Evolutionary conservation across 2,329 filamentous ascomycete species (phyloP).

Genomic region (Xylaria sp.): DNA sequence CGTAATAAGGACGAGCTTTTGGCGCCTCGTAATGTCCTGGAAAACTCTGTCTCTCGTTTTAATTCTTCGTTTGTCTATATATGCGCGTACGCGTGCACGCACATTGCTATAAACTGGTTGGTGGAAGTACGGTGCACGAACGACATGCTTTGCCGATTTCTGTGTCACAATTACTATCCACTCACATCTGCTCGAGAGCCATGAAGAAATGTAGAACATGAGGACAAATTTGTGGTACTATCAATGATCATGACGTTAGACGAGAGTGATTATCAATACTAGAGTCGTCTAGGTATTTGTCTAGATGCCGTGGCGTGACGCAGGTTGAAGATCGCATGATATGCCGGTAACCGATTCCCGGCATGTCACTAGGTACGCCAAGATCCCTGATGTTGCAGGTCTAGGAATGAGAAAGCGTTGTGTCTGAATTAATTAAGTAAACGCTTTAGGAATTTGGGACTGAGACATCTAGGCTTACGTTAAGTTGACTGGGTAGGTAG

Average conservation of each 20-base stretch:
- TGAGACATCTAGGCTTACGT: background rate
- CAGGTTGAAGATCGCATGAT: background rate
- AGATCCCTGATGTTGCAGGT: too few species aligned
- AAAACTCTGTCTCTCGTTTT: background rate
- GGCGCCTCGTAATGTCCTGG: background rate
- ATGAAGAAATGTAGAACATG: too few species aligned
- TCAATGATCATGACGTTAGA: too few species aligned
- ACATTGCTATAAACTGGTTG: background rate
- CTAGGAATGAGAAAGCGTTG: background rate
- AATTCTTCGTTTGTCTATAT: too few species aligned
- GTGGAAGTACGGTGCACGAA: background rate
- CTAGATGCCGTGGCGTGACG: too few species aligned
- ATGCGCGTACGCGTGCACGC: too few species aligned
- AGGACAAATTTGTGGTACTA: too few species aligned
- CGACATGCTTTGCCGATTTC: background rate
- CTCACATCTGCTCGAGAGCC: background rate
- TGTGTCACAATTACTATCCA: too few species aligned
- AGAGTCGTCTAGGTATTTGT: too few species aligned
- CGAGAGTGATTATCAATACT: too few species aligned
- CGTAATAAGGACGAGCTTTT: background rate
- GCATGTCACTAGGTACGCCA: too few species aligned
- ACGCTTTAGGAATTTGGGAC: background rate
- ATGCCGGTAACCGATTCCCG: background rate
- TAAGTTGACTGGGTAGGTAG: background rate
- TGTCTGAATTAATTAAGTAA: background rate